These are phyloP conservation scores for Pseudodiploospora longispora DNA, from an alignment of 2,329 filamentous ascomycete genomes.

Conservation along the genomic window DNA sequence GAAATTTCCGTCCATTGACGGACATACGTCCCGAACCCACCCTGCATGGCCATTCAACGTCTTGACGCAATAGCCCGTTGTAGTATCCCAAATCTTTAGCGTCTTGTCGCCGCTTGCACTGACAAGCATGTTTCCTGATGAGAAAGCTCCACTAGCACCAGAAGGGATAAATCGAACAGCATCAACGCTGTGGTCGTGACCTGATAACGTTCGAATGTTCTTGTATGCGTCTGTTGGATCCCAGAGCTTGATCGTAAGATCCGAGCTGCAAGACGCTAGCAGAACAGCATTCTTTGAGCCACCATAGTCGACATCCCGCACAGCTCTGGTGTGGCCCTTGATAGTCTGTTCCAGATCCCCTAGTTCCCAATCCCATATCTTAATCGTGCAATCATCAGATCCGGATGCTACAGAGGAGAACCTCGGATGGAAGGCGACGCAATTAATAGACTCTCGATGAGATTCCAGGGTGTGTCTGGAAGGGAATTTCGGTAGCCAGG, in stretches of 20 bases:
- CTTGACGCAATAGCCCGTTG: slow-evolving; percentile 84
- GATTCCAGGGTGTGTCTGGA: slow-evolving; percentile 76
- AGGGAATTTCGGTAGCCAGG: slow-evolving; percentile 79
- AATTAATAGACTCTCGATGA: slow-evolving; percentile 72
- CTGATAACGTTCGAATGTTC: slow-evolving; percentile 83
- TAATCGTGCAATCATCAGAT: slow-evolving; percentile 91
- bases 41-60: slow-evolving; percentile 80
- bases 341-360: slow-evolving; percentile 84
- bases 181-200: slow-evolving; percentile 88
- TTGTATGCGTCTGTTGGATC: slow-evolving; percentile 90
- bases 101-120: slow-evolving; percentile 81
- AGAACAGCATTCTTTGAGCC: slow-evolving; percentile 53
- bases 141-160: slow-evolving; percentile 66
- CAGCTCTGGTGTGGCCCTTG: slow-evolving; percentile 84
- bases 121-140: slow-evolving; percentile 75
- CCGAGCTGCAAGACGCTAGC: slow-evolving; percentile 66
- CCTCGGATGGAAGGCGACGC: slow-evolving; percentile 87
- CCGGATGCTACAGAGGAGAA: slow-evolving; percentile 87
- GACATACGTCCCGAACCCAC: slow-evolving; percentile 85
- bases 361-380: slow-evolving; percentile 95
- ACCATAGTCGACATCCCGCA: slow-evolving; percentile 84
- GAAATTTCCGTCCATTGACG: slow-evolving; percentile 75
- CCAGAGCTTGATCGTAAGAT: slow-evolving; percentile 92
- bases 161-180: slow-evolving; percentile 83
- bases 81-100: slow-evolving; percentile 84